Conservation (phyloP, 2,329 filamentous ascomycete species). For the Sclerotinia subarctica region DNA sequence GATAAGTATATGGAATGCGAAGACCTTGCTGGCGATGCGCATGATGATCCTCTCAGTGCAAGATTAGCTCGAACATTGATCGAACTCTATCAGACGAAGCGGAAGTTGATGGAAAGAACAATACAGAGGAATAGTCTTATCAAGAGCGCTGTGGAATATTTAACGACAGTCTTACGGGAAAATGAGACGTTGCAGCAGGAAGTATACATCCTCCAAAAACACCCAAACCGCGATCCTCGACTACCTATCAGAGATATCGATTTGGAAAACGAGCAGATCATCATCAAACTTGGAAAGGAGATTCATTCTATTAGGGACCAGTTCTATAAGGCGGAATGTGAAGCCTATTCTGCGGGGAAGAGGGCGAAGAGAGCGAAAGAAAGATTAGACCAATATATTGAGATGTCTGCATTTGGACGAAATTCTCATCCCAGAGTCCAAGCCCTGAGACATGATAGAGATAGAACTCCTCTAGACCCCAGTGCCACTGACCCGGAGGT, state of each 20-base stretch:
- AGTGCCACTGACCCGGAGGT: not conserved
- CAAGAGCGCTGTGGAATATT: not conserved
- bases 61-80: conserved; percentile 4
- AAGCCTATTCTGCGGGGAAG: not conserved
- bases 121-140: conserved; percentile 12
- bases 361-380: not conserved
- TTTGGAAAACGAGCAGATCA: not conserved
- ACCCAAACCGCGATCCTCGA: not conserved
- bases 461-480: not conserved
- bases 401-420: not conserved
- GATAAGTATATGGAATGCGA: conserved; percentile 5
- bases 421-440: not conserved
- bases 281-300: not conserved
- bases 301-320: not conserved
- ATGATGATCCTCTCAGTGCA: not conserved
- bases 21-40: not conserved
- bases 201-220: not conserved
- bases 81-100: not conserved
- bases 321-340: not conserved
- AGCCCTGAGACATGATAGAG: not conserved
- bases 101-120: conserved; percentile 4
- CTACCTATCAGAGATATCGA: not conserved
- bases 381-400: not conserved
- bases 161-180: not conserved
- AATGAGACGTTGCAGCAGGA: not conserved